Percentiles rank a stretch among this genome's conserved stretches.
These are phyloP conservation scores for Candida maesae DNA, from an alignment of 805 yeast species.

Conservation along the genomic window DNA sequence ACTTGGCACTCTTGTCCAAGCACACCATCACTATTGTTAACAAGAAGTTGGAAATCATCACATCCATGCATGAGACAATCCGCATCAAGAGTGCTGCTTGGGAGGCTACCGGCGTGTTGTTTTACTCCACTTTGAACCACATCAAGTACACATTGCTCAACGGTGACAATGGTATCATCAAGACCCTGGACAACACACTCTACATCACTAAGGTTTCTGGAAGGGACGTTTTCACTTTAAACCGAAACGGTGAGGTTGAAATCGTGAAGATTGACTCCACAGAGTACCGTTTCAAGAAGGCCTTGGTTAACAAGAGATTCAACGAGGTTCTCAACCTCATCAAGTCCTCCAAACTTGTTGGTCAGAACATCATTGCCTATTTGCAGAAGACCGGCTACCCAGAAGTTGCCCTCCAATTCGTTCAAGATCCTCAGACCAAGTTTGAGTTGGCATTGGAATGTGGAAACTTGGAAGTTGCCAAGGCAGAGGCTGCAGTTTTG, in stretches of 20 bases:
- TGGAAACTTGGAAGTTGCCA: slow-evolving; percentile 83
- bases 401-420: slow-evolving; percentile 95
- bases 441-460: slow-evolving; percentile 95
- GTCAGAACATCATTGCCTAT: slow-evolving; percentile 94
- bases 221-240: slow-evolving; percentile 71
- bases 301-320: slow-evolving; percentile 85
- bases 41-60: slow-evolving; percentile 68
- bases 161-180: slow-evolving; percentile 93
- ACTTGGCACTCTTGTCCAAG: slow-evolving; percentile 83
- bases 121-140: slow-evolving; percentile 93
- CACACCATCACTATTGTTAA: slow-evolving; percentile 89
- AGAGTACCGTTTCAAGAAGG: slow-evolving; percentile 93
- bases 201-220: slow-evolving; percentile 75
- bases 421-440: slow-evolving; percentile 92
- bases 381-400: slow-evolving; percentile 95
- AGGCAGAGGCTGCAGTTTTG: slow-evolving; percentile 78
- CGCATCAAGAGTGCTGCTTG: slow-evolving; percentile 96
- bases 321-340: slow-evolving; percentile 89
- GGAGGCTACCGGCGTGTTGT: slow-evolving; percentile 90
- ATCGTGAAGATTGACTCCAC: slow-evolving; percentile 85
- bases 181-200: slow-evolving; percentile 84
- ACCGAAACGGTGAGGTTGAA: slow-evolving; percentile 82
- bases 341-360: slow-evolving; percentile 85
- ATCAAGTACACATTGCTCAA: slow-evolving; percentile 89
- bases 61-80: slow-evolving; percentile 93